Conservation (phyloP, 371 early-diverging fungal species). For the Catenaria anguillulae region DNA sequence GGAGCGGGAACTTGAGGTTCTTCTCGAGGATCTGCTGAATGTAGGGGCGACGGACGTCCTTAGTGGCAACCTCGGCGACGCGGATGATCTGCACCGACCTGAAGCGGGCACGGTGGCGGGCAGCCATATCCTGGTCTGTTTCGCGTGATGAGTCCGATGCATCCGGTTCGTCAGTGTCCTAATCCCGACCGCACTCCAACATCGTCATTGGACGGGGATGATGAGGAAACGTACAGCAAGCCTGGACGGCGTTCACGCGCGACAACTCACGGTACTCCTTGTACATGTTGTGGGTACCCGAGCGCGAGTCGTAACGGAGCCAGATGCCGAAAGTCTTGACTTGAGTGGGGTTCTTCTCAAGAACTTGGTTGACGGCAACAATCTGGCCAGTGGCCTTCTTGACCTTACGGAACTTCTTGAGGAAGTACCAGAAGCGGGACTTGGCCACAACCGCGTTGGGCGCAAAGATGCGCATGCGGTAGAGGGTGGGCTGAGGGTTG, state of each 20-base stretch:
- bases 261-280: conserved; percentile 99
- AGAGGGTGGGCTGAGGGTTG: conserved; percentile 91
- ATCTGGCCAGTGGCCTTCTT: conserved; percentile 97
- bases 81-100: conserved; percentile 95
- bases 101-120: conserved; percentile 97
- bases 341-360: conserved; percentile 79
- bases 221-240: conserved; percentile 61
- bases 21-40: conserved; percentile 82
- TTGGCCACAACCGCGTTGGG: conserved; percentile 97
- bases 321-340: conserved; percentile 99
- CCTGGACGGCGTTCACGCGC: conserved; percentile 84
- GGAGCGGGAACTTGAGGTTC: conserved; percentile 92
- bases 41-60: conserved; percentile 91
- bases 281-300: conserved; percentile 99
- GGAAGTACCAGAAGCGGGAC: conserved; percentile 98
- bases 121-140: conserved; percentile 91
- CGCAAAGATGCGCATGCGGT: conserved; percentile 97
- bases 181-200: no score
- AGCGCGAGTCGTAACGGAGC: conserved; percentile 98
- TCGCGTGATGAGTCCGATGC: no score
- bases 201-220: no score
- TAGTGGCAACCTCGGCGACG: conserved; percentile 76
- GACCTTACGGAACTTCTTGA: conserved; percentile 97
- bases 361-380: conserved; percentile 89
- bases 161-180: no score